Evolutionary conservation across 768 basidiomycete species (phyloP), one percentile per base, ranked within the genome.

Genomic region (Suillus alpinus): DNA sequence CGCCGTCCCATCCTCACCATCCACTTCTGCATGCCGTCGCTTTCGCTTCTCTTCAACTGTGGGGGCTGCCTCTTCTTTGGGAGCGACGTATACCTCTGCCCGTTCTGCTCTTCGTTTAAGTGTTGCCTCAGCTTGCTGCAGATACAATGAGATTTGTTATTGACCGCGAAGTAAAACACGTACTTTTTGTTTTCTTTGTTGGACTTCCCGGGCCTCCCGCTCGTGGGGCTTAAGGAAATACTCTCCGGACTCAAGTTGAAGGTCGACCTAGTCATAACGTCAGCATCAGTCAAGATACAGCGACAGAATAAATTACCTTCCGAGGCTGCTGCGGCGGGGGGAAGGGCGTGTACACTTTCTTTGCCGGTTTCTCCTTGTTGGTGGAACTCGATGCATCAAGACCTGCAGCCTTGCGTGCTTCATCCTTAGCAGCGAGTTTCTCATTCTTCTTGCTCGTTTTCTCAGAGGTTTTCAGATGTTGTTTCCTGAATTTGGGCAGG

Each of bases 331-430:
- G 97, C 8, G 95, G 79, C 36, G 97, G 97, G 40, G 97, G 97
- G 85, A 98, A 99, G 1, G 97, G 97, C n/a, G 97, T 98, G 75
- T 98, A 98, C 16, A 87, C 81, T 73, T 96, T 96, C 85, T 95
- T 96, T 67, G 85, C 81, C 23, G 78, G 79, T 67, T 86, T 83
- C 52, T 81, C 76, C 57, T 80, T 78, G 63, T 77, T 71, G 29
- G 52, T 57, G 31, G 67, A 58, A 18, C 68, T 66, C 16, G 55
- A 67, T n/a, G 78, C 71, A 16, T 81, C 80, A 23, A 89, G 68
- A 4, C 88, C 89, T n/a, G 87, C 91, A 53, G 83, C 85, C 63
- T 81, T 78, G 52, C 87, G 82, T 16, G 86, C 86, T 65, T 83
- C 85, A 32, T 83, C 80, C 71, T 88, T 89, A 41, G 80, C 73